Conservation (phyloP, 75 land plant genomes). For the Cunninghamia lanceolata region DNA sequence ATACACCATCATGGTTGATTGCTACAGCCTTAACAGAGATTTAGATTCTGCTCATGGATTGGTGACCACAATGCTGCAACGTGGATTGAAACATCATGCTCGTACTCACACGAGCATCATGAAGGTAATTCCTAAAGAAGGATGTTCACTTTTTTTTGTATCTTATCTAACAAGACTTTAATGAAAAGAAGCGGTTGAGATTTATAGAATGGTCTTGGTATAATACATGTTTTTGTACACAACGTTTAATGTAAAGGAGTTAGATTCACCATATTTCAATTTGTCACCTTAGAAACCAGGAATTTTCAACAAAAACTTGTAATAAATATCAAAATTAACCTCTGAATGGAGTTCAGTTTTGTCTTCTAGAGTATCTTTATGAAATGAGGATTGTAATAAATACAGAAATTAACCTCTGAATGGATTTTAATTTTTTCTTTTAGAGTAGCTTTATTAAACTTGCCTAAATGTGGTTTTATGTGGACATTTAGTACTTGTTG, state of each 20-base stretch:
- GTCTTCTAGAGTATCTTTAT: background rate
- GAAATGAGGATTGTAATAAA: background rate
- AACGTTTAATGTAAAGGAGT: background rate
- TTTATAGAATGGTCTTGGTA: background rate
- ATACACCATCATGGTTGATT: slow-evolving; percentile 58
- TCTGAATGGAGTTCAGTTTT: background rate
- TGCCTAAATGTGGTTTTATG: background rate
- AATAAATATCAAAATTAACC: background rate
- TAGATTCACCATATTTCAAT: background rate
- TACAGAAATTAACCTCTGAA: background rate
- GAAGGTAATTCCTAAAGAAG: slow-evolving; percentile 30
- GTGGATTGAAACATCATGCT: slow-evolving; percentile 34
- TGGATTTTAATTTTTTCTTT: background rate
- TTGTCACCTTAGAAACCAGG: background rate
- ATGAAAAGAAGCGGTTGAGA: background rate
- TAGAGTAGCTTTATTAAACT: background rate
- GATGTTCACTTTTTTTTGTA: background rate
- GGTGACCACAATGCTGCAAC: slow-evolving; percentile 45
- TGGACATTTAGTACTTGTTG: background rate
- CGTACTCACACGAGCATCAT: slow-evolving; percentile 43
- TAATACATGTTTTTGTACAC: background rate
- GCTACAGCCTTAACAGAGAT: slow-evolving; percentile 14
- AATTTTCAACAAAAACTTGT: background rate
- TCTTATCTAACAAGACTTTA: background rate
- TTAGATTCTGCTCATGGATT: slow-evolving; percentile 45